These are phyloP conservation scores for Colletotrichum coccodes DNA, from an alignment of 2,329 filamentous ascomycete genomes.

Conservation along the genomic window DNA sequence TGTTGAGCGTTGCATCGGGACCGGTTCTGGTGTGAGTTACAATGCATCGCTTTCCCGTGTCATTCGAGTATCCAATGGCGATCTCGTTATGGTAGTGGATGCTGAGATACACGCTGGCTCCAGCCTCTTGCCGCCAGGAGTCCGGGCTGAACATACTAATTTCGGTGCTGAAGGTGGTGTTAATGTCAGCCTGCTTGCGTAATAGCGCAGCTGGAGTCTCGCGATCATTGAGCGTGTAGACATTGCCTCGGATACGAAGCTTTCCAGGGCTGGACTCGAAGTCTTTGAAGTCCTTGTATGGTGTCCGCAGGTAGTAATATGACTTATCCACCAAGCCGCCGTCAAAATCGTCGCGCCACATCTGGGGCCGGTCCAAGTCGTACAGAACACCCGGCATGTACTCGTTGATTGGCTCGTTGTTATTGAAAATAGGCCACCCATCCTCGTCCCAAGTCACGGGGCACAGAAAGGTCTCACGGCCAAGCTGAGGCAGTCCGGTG, in stretches of 20 bases:
- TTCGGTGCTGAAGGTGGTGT: constrained; percentile 33
- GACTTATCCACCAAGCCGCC: constrained; percentile 26
- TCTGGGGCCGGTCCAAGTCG: constrained; percentile 17
- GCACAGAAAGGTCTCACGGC: constrained; percentile 31
- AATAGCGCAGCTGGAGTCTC: constrained; percentile 31
- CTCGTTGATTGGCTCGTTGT: constrained; percentile 21
- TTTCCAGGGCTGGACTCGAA: constrained; percentile 26
- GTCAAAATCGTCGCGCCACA: constrained; percentile 34
- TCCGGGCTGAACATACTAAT: constrained; percentile 21
- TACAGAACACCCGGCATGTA: constrained; percentile 27
- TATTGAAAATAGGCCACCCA: constrained; percentile 34
- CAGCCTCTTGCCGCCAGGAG: constrained; percentile 27
- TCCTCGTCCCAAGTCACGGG: constrained; percentile 30
- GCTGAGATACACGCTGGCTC: constrained; percentile 30
- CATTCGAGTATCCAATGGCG: constrained; percentile 18
- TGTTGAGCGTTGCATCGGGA: constrained; percentile 27
- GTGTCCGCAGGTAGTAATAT: constrained; percentile 31
- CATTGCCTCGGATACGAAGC: constrained; percentile 26
- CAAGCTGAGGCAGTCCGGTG: constrained; percentile 27
- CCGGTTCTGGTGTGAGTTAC: constrained; percentile 28
- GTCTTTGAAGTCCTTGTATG: constrained; percentile 32
- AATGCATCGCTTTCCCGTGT: constrained; percentile 16
- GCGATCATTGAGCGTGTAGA: constrained; percentile 29
- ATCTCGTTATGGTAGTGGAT: constrained; percentile 33
- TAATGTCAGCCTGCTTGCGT: constrained; percentile 31